Evolutionary conservation across 768 basidiomycete genomes (phyloP).

Genomic region (Lentinula sp.): DNA sequence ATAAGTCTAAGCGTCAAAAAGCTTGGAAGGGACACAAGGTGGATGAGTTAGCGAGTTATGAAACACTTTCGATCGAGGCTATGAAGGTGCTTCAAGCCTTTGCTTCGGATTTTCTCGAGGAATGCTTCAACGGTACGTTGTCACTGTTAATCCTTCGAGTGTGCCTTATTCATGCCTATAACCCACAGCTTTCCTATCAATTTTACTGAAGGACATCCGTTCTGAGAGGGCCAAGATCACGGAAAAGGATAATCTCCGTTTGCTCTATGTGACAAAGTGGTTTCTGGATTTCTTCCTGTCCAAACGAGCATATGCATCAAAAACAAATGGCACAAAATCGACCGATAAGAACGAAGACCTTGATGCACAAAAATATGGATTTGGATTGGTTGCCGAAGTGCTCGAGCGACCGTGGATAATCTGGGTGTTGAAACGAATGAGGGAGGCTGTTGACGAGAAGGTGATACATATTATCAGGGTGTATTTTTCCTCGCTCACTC

Average conservation of each 20-base stretch:
- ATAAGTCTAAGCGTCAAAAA: conserved; percentile 58
- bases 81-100: conserved; percentile 59
- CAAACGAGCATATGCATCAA: conserved; percentile 30
- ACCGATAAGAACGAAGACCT: conserved; percentile 28
- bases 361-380: conserved; percentile 41
- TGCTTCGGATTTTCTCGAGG: conserved; percentile 69
- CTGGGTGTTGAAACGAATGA: conserved; percentile 89
- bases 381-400: conserved; percentile 78
- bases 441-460: conserved; percentile 86
- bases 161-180: not conserved
- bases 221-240: conserved; percentile 88
- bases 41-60: conserved; percentile 64
- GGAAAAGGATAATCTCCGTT: conserved; percentile 90
- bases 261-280: conserved; percentile 86
- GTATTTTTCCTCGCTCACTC: not conserved
- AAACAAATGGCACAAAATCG: conserved; percentile 36
- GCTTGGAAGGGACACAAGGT: conserved; percentile 53
- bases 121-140: conserved; percentile 76
- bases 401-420: conserved; percentile 83
- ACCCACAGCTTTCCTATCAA: conserved; percentile 74
- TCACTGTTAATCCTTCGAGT: conserved; percentile 13
- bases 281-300: conserved; percentile 87
- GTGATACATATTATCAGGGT: conserved; percentile 31
- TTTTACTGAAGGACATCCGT: conserved; percentile 87
- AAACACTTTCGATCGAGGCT: conserved; percentile 52